phyloP scores from a whole-genome alignment of 768 basidiomycete genomes.

The Hygrophorus russula region DNA sequence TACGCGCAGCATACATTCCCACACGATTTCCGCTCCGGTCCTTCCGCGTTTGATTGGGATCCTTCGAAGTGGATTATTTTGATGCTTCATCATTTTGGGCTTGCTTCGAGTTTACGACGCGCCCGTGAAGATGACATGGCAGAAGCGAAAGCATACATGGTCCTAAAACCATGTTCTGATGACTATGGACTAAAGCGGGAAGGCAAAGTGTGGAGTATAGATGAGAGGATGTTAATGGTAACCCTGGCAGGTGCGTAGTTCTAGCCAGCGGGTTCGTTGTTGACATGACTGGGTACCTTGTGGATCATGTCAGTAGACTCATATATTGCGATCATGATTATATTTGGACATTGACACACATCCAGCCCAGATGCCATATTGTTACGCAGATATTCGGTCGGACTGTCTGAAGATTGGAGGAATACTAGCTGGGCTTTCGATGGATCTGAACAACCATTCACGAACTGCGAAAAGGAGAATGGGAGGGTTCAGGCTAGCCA shows the following conservation, averaged over 20 bases:
- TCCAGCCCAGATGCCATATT: conserved; percentile 49
- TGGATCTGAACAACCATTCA: conserved; percentile 53
- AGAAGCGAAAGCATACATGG: conserved; percentile 41
- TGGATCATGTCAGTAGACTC: conserved; percentile 60
- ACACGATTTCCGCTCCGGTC: conserved; percentile 66
- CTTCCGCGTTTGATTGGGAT: conserved; percentile 55
- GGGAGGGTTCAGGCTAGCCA: too few species aligned
- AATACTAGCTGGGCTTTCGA: conserved; percentile 57
- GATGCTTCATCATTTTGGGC: conserved; percentile 33
- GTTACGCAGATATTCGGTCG: conserved; percentile 37
- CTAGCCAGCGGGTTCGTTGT: conserved; percentile 50
- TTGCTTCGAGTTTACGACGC: conserved; percentile 36
- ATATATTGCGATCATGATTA: conserved; percentile 1
- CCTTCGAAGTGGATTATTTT: conserved; percentile 74
- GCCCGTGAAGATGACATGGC: conserved; percentile 37
- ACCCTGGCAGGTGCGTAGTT: conserved; percentile 33
- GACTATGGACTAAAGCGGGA: conserved; percentile 18
- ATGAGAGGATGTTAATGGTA: conserved; percentile 18
- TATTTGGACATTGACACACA: neutral
- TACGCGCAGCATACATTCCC: conserved; percentile 58
- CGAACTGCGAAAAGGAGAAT: too few species aligned
- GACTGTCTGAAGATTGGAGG: conserved; percentile 16
- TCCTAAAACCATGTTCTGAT: conserved; percentile 14
- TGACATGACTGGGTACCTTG: conserved; percentile 49
- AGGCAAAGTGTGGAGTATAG: conserved; percentile 30